Base-by-base conservation (phyloP, 2,329 filamentous ascomycete species). In the Celoporthe dispersa region DNA sequence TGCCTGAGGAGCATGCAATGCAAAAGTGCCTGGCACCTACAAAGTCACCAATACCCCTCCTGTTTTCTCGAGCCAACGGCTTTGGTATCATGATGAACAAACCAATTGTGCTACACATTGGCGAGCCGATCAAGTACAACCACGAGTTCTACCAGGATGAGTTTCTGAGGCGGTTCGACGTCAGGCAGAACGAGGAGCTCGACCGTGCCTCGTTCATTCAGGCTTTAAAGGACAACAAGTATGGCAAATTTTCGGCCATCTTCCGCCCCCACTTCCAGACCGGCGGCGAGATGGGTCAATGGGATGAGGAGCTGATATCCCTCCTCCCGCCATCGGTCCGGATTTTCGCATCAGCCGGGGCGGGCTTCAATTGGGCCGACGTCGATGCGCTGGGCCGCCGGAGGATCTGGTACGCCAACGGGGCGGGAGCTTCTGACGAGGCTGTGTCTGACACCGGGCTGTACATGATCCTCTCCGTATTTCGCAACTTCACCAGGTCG, bases 361-460 rank as follows among this genome's bases (percentile, higher is more conserved):
- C 44, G 44, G 44, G 44, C 44, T 48, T 48, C 44, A 48, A 90
- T 76, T 90, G 87, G 87, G 87, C 86, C 3, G 86, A 90, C 73
- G 86, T 85, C 0, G 79, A 84, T 51, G 77, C 79, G 0, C 79
- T 88, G 3, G 74, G 77, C 6, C 73, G 75, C 0, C 75, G 75
- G 1, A 73, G 75, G 1, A 81, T 83, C 73, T 86, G 75, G 78
- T 84, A 84, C 68, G 77, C 80, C 64, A 84, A 84, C 53, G 81
- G 81, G 0, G 81, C 81, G 0, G 79, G 80, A 0, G 80, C 80
- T 7, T 80, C 81, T 14, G 79, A 82, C 39, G 81, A 84, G 64
- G 81, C 82, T 16, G 81, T 83, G 22, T 81, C 82, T 2, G 82
- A 84, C 61, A 82, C 79, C 0, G 79, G 78, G 0, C 74, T 84